These are phyloP conservation scores for Alternaria alternata DNA, from an alignment of 2,329 filamentous ascomycete genomes.

Conservation along the genomic window DNA sequence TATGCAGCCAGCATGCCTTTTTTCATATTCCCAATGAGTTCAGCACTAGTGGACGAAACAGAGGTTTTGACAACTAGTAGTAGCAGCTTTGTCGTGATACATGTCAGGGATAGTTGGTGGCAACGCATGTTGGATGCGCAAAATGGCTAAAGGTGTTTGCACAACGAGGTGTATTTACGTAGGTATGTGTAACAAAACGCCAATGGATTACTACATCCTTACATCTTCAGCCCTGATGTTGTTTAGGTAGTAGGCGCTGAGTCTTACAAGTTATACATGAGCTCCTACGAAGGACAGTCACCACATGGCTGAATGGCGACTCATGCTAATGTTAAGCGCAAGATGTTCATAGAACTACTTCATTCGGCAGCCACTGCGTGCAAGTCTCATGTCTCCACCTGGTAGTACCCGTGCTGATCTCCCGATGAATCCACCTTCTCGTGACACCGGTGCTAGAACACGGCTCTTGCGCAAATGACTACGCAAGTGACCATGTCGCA, in stretches of 20 bases:
- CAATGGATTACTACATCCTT: background rate
- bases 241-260: background rate
- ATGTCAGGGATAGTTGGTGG: background rate
- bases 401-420: background rate
- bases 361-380: background rate
- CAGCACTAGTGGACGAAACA: background rate
- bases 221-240: background rate
- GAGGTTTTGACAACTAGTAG: background rate
- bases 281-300: no score
- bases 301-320: no score
- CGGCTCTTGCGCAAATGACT: background rate
- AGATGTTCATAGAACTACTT: background rate
- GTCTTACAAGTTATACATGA: background rate
- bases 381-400: background rate
- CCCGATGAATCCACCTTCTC: background rate
- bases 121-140: background rate
- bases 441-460: background rate
- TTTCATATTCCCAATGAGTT: background rate
- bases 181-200: background rate
- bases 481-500: background rate
- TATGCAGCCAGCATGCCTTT: background rate
- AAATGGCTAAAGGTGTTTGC: background rate
- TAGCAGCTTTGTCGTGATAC: background rate
- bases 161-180: background rate
- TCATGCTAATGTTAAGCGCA: background rate